Base-by-base conservation (phyloP, 23 red algal genomes). In the Gracilaria gracilis region DNA sequence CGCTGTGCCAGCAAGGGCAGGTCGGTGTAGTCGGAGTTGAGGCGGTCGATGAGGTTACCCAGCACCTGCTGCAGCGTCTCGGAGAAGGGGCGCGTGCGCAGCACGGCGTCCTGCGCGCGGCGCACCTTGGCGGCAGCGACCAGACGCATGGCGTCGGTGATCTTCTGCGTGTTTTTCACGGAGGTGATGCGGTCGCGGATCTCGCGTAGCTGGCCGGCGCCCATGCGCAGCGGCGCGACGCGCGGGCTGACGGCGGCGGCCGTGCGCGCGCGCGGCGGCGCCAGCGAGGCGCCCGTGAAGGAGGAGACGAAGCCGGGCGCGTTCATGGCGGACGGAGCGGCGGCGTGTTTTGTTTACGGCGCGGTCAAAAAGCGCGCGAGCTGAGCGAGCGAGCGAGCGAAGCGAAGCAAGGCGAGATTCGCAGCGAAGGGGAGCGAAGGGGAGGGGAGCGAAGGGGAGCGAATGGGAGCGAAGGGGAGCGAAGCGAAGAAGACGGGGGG, bases 81-180 rank as follows among this genome's bases (percentile, higher is more conserved):
- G 0, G 97, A 99, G 81, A 99, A 99, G 9, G 97, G 97, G 25
- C 97, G 94, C 31, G 97, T 96, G 14, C 90, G 82, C 50, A 99
- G 71, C 38, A 99, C 97, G 27, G 97, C 97, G 80, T 99, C 97
- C 80, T 99, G 97, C 19, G 97, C 97, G 44, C 97, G 94, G 35
- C 97, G 94, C 71, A 99, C 97, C 69, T 99, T 99, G 59, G 97
- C 97, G 29, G 97, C 97, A 2, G 97, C 86, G 80, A 99, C 97
- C 14, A 99, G 91, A 29, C 93, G 89, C 97, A 99, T 99, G 39
- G 97, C 97, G 37, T 96, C 94, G 4, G 97, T 99, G 66, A 99
- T 99, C 82, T 99, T 99, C 78, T 99, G 90, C 8, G 97, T 99
- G 93, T 96, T 99, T 83, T 99, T 99, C 9, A 99, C 91, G 20